Conservation (phyloP, 169 alveolate genomes). For the Perkinsus chesapeaki region DNA sequence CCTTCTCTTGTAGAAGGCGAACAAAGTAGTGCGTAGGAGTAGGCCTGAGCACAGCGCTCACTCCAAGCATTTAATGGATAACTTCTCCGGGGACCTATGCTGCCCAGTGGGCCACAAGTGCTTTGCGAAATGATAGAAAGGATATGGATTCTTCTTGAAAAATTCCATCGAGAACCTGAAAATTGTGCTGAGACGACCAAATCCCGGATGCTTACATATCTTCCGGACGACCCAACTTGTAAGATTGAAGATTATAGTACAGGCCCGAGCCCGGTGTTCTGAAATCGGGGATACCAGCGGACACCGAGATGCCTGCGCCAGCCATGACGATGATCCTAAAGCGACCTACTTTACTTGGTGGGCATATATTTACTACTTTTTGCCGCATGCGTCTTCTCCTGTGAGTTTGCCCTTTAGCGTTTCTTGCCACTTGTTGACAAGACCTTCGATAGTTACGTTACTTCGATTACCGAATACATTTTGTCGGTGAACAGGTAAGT, state of each 20-base stretch:
- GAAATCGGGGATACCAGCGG: slow-evolving; percentile 79
- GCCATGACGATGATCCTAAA: slow-evolving; percentile 48
- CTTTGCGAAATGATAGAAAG: slow-evolving; percentile 59
- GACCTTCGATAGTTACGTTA: not conserved
- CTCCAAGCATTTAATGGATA: not conserved
- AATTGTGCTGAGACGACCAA: no score
- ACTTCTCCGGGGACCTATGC: not conserved
- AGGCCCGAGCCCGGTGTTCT: slow-evolving; percentile 56
- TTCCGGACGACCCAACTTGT: slow-evolving; percentile 58
- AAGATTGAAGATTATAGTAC: slow-evolving; percentile 48
- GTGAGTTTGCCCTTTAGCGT: not conserved
- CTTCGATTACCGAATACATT: not conserved
- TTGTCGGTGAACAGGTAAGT: not conserved
- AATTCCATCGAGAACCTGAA: slow-evolving; percentile 29
- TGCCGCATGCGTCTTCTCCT: not conserved
- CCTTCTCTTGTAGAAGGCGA: slow-evolving; percentile 33
- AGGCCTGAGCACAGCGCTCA: slow-evolving; percentile 44
- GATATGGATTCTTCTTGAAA: slow-evolving; percentile 55
- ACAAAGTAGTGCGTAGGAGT: slow-evolving; percentile 56
- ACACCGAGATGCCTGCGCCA: slow-evolving; percentile 77
- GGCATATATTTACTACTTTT: not conserved
- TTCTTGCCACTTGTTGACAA: not conserved
- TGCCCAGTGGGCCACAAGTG: slow-evolving; percentile 24
- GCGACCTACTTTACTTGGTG: not conserved
- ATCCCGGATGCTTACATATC: slow-evolving; percentile 32